Conservation (phyloP, 169 alveolate species). For the Plasmodium coatneyi region DNA sequence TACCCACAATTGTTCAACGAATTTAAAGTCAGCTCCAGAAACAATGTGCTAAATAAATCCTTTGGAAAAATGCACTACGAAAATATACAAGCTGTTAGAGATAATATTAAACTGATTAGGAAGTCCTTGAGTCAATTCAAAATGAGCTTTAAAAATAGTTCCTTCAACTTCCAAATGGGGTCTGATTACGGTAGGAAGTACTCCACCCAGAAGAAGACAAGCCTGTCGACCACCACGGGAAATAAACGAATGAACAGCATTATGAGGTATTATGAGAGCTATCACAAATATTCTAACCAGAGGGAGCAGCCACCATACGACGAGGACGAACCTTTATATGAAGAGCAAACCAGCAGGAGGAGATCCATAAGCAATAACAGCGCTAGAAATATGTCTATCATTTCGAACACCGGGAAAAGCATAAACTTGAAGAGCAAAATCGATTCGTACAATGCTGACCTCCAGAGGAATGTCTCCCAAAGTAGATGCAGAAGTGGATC, state of each 20-base stretch:
- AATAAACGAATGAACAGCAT: constrained; percentile 19
- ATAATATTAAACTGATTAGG: constrained; percentile 39
- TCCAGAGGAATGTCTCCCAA: neutral
- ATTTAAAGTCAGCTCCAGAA: constrained; percentile 44
- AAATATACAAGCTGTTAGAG: constrained; percentile 55
- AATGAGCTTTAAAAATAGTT: constrained; percentile 16
- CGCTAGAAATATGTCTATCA: constrained; percentile 14
- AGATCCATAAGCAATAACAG: constrained; percentile 3
- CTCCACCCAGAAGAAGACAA: neutral
- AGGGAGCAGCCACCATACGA: neutral
- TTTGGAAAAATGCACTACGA: constrained; percentile 71
- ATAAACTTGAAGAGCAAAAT: constrained; percentile 32
- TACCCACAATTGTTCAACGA: constrained; percentile 52
- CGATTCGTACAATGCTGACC: neutral
- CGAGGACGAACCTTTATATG: neutral
- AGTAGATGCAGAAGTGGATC: neutral
- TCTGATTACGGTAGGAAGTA: constrained; percentile 4
- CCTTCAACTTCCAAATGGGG: neutral
- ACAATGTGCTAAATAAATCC: constrained; percentile 43
- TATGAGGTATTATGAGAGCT: constrained; percentile 13
- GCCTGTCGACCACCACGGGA: neutral
- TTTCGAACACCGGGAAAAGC: constrained; percentile 11
- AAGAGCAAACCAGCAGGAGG: neutral
- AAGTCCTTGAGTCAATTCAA: constrained; percentile 47
- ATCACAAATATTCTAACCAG: neutral